phyloP scores from a whole-genome alignment of 2,329 filamentous ascomycete species.

The Penicillium olsonii region DNA sequence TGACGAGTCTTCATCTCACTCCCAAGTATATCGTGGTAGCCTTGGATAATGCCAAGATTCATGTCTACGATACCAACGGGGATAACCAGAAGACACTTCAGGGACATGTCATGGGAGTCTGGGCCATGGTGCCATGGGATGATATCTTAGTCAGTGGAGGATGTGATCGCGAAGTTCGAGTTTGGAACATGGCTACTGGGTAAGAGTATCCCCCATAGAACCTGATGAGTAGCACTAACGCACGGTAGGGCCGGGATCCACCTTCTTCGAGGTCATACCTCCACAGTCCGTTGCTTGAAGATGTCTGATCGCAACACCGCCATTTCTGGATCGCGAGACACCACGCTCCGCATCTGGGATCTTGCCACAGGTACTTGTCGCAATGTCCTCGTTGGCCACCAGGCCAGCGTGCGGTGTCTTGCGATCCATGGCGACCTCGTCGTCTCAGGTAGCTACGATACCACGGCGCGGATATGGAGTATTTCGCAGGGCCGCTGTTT shows the following conservation, averaged over 20 bases:
- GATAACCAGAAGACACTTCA: constrained; percentile 84
- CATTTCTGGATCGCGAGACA: constrained; percentile 94
- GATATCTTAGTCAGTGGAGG: constrained; percentile 94
- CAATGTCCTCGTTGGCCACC: constrained; percentile 90
- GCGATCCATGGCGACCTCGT: constrained; percentile 96
- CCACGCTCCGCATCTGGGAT: constrained; percentile 93
- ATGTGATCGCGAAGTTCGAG: constrained; percentile 92
- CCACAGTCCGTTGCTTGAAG: constrained; percentile 93
- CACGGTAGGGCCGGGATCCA: constrained; percentile 67
- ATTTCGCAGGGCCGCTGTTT: constrained; percentile 93
- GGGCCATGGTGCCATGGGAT: constrained; percentile 99
- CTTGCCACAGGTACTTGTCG: constrained; percentile 83
- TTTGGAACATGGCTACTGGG: constrained; percentile 96
- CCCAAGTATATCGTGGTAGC: constrained; percentile 97
- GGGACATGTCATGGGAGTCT: constrained; percentile 98
- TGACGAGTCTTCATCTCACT: constrained; percentile 92
- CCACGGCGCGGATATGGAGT: constrained; percentile 95
- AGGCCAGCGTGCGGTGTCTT: constrained; percentile 90
- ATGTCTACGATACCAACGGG: constrained; percentile 93
- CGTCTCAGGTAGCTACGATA: constrained; percentile 98
- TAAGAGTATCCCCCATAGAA: constrained; percentile 45
- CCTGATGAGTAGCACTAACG: constrained; percentile 1
- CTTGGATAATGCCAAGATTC: constrained; percentile 96
- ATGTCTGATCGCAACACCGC: constrained; percentile 95
- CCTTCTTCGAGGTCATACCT: constrained; percentile 90